Percentiles rank a stretch among this genome's conserved stretches.
Conservation (phyloP, 306 rosid genomes). For the Comarum palustre region DNA sequence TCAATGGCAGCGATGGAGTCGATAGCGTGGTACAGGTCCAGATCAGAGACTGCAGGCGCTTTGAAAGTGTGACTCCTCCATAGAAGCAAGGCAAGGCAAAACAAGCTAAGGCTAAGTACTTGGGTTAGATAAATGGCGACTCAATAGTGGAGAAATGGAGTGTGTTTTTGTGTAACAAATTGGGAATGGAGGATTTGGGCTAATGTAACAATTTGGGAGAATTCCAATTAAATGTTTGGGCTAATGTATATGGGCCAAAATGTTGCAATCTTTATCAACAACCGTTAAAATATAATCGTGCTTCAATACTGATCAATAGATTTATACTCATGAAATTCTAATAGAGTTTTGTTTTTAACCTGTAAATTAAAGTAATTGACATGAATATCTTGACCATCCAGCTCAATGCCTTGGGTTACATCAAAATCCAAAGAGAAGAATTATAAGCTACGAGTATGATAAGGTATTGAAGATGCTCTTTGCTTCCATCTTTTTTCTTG, state of each 20-base stretch:
- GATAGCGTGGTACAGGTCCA: constrained; percentile 22
- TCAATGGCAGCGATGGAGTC: constrained; percentile 7
- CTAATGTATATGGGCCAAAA: background rate
- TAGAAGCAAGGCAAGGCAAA: constrained; percentile 4
- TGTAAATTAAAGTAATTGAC: no score
- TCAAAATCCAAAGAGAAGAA: no score
- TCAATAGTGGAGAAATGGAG: background rate
- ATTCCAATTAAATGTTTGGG: no score
- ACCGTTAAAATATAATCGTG: no score
- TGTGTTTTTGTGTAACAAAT: background rate
- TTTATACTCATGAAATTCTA: no score
- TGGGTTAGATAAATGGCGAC: background rate
- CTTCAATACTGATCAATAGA: no score
- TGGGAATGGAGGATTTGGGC: background rate
- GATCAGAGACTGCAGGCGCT: constrained; percentile 45
- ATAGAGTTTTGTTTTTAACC: no score
- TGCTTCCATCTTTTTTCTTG: background rate
- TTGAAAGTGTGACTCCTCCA: constrained; percentile 54
- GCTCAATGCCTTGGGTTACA: no score
- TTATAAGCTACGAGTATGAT: no score
- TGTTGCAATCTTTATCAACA: no score
- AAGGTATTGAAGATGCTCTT: no score
- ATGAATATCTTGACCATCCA: no score
- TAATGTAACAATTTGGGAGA: background rate
- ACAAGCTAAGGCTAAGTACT: background rate